Evolutionary conservation across 1,139 yeast species (phyloP).

Genomic region (Suhomyces bolitotheri): DNA sequence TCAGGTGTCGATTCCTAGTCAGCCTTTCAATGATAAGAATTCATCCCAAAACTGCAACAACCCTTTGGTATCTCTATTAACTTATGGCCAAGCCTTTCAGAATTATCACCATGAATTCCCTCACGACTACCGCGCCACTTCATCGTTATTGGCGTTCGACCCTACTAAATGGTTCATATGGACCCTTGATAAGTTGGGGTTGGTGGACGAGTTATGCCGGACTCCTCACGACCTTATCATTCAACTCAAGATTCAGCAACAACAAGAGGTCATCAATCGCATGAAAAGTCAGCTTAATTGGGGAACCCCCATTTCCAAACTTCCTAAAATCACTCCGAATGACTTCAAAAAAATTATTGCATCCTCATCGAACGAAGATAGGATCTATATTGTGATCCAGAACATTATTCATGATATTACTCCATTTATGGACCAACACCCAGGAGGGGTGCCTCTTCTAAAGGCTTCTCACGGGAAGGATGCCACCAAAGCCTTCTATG

Average conservation of each 20-base stretch:
- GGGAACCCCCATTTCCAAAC: conserved; percentile 73
- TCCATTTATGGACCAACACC: conserved; percentile 71
- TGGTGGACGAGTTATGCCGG: conserved; percentile 39
- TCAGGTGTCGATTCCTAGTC: conserved; percentile 47
- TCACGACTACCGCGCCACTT: conserved; percentile 58
- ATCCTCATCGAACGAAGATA: conserved; percentile 38
- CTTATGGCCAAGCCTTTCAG: conserved; percentile 66
- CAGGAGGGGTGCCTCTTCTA: conserved; percentile 65
- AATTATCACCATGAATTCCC: conserved; percentile 78
- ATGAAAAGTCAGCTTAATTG: conserved; percentile 65
- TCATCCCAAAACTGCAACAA: conserved; percentile 50
- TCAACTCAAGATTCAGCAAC: conserved; percentile 63
- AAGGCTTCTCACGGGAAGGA: conserved; percentile 68
- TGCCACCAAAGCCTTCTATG: conserved; percentile 70
- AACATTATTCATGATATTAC: conserved; percentile 73
- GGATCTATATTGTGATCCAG: conserved; percentile 46
- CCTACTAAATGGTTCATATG: conserved; percentile 66
- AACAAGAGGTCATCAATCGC: conserved; percentile 59
- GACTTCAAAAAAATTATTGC: conserved; percentile 49
- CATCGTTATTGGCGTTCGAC: conserved; percentile 55
- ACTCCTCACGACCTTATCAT: conserved; percentile 51
- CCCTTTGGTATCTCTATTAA: conserved; percentile 54
- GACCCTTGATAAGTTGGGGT: conserved; percentile 39
- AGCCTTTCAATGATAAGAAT: conserved; percentile 65
- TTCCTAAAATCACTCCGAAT: conserved; percentile 54